Evolutionary conservation across 1,284 basidiomycete genomes (phyloP), one percentile per base, ranked within the genome.

Genomic region (Waitea zeae): DNA sequence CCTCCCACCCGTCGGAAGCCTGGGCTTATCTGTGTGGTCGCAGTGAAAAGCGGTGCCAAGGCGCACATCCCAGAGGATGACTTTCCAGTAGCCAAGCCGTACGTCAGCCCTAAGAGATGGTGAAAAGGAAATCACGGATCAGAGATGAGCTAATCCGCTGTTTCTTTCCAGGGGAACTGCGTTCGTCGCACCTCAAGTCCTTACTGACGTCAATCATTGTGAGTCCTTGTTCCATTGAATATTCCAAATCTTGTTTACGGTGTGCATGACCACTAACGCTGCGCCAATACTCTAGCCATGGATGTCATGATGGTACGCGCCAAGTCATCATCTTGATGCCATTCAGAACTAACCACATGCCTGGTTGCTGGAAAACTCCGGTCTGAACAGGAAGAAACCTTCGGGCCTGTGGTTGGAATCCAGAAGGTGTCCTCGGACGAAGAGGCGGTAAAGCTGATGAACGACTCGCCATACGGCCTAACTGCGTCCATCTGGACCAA

Each of bases 401-500:
- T 92, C 43, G 92, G 92, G 0, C 92, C 92, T 1, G 69, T 90
- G 5, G 63, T 93, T 22, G 88, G 88, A 5, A 88, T 96, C 43
- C 82, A 87, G 58, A 89, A 87, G 63, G 82, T 89, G 15, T 61
- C 67, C 11, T 75, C 75, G 0, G 88, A 92, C 48, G 75, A 78
- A 34, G 87, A 93, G 51, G 90, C 90, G 0, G 59, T 96, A 38
- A 50, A 57, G 20, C 65, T 95, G 20, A 96, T 97, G 84, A 96
- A 97, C 54, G 89, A 96, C 54, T 95, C 89, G n/a, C 71, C 69
- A 1, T 96, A 92, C 50, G 92, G 92, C 11, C 64, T 97, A 20
- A 97, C 92, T 1, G 86, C 87, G 1, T 89, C 86, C 13, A 56
- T 97, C 19, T 97, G 92, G 92, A 95, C 92, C 0, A 68, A 86